phyloP scores from a whole-genome alignment of 768 basidiomycete species.

The Boletus coccyginus region DNA sequence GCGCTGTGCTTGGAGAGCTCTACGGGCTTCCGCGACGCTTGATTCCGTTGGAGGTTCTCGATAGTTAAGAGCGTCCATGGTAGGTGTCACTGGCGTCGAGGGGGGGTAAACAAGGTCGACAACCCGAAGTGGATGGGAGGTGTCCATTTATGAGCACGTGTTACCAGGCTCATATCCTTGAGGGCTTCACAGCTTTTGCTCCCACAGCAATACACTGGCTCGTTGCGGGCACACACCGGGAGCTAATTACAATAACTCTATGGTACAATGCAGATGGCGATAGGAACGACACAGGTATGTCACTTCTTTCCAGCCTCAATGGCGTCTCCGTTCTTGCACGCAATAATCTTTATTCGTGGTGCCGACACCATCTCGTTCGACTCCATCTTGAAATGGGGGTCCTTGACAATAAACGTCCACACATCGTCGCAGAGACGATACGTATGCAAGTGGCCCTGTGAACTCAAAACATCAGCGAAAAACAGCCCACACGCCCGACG shows the following conservation, averaged over 20 bases:
- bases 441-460: conserved; percentile 84
- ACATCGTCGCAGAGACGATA: conserved; percentile 95
- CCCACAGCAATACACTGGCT: conserved; percentile 13
- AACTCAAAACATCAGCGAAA: conserved; percentile 3
- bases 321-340: conserved; percentile 94
- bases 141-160: conserved; percentile 23
- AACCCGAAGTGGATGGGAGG: conserved; percentile 22
- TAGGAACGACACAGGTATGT: conserved; percentile 6
- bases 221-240: background rate
- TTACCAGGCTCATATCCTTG: background rate
- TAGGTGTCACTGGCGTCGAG: conserved; percentile 16
- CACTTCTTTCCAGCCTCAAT: conserved; percentile 81
- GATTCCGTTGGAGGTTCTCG: conserved; percentile 60
- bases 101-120: conserved; percentile 6
- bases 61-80: conserved; percentile 34
- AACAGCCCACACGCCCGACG: background rate
- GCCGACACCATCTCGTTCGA: conserved; percentile 72
- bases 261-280: conserved; percentile 16
- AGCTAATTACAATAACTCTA: conserved; percentile 28
- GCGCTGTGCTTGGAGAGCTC: conserved; percentile 36
- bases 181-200: conserved; percentile 4
- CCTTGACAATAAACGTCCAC: conserved; percentile 97
- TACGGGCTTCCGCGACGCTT: conserved; percentile 51
- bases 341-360: conserved; percentile 92
- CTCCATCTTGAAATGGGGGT: conserved; percentile 95